Conservation (phyloP, 352 stramenopile genomes). For the Pythium brassicae region DNA sequence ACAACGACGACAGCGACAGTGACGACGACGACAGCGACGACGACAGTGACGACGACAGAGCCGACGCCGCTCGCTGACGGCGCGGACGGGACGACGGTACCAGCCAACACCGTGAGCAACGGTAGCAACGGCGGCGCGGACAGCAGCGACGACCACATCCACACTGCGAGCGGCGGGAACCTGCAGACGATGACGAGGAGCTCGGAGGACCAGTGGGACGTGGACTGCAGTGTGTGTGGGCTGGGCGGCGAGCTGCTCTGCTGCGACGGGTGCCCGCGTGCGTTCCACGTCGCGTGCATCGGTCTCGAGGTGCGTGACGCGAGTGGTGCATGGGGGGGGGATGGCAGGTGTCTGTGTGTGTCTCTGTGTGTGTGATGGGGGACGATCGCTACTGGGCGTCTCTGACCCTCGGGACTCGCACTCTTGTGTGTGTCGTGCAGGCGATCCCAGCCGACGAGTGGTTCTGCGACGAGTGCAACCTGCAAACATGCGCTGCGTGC, state of each 20-base stretch:
- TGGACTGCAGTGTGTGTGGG: slow-evolving; percentile 86
- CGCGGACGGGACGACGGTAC: background rate
- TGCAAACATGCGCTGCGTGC: slow-evolving; percentile 74
- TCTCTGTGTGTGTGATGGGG: too few species aligned
- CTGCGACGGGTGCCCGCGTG: slow-evolving; percentile 89
- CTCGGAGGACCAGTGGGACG: slow-evolving; percentile 78
- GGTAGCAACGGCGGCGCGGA: background rate
- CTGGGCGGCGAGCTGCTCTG: slow-evolving; percentile 84
- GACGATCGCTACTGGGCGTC: too few species aligned
- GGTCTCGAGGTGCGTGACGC: slow-evolving; percentile 31
- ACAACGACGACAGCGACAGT: too few species aligned
- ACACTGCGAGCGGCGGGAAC: background rate
- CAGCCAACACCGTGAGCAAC: slow-evolving; percentile 2
- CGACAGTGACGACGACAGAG: background rate
- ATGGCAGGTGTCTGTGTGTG: too few species aligned
- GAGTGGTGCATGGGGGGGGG: too few species aligned
- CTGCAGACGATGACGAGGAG: slow-evolving; percentile 27
- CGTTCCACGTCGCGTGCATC: slow-evolving; percentile 90
- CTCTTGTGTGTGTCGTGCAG: slow-evolving; percentile 12
- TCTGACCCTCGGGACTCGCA: too few species aligned
- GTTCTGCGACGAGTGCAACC: slow-evolving; percentile 87
- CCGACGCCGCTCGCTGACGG: too few species aligned
- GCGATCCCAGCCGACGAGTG: slow-evolving; percentile 72
- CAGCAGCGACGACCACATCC: slow-evolving; percentile 6
- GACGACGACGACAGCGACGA: too few species aligned